phyloP scores from a whole-genome alignment of 202 grass and related monocot genomes.

The Schoenoplectus tabernaemontani region DNA sequence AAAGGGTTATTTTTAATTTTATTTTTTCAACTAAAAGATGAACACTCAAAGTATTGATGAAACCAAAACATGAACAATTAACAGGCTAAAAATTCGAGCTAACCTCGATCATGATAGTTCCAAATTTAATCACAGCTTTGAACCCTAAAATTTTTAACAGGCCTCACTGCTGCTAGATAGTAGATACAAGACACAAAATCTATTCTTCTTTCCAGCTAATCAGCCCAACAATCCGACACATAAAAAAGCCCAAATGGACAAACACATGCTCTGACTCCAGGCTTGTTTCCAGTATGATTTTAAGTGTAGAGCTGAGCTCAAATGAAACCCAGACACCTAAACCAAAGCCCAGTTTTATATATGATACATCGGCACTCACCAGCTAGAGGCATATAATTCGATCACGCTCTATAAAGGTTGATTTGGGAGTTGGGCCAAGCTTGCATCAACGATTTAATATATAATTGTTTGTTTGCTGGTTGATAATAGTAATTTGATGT shows the following conservation, averaged over 20 bases:
- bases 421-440: not conserved
- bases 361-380: no score
- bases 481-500: no score
- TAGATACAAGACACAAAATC: not conserved
- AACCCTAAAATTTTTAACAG: not conserved
- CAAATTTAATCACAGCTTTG: not conserved
- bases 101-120: no score
- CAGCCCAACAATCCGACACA: not conserved
- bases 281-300: not conserved
- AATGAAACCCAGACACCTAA: not conserved
- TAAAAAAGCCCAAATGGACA: not conserved
- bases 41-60: no score
- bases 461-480: not conserved
- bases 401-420: no score
- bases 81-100: no score
- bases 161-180: no score
- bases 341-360: not conserved
- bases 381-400: no score
- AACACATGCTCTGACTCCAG: not conserved
- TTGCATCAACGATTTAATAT: not conserved
- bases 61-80: no score
- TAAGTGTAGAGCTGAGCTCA: not conserved
- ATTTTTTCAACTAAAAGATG: no score
- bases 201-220: not conserved
- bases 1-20: no score